phyloP scores from a whole-genome alignment of 2,329 filamentous ascomycete genomes.

The Colletotrichum tabaci region DNA sequence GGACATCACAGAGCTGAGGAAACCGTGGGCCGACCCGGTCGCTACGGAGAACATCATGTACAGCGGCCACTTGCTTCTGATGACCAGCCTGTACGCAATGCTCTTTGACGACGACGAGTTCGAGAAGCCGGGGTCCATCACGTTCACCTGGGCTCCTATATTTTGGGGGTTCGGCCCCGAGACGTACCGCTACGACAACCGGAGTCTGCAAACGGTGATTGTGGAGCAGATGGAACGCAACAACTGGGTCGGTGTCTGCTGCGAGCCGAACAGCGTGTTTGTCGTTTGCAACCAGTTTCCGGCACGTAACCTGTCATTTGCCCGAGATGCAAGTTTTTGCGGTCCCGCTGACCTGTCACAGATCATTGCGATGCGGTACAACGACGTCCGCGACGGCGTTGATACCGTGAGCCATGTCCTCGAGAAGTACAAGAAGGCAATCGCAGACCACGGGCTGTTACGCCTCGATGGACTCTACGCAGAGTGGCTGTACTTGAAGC shows the following conservation, averaged over 20 bases:
- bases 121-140: slow-evolving; percentile 50
- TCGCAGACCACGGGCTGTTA: too few relatives aligned
- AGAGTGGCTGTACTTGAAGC: too few relatives aligned
- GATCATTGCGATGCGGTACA: slow-evolving; percentile 38
- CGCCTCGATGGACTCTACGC: too few relatives aligned
- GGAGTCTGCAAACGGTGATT: slow-evolving; percentile 51
- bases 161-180: slow-evolving; percentile 56
- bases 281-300: slow-evolving; percentile 61
- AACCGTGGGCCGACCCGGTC: slow-evolving; percentile 59
- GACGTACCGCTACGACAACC: slow-evolving; percentile 51
- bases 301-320: too few relatives aligned
- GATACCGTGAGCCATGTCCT: background rate
- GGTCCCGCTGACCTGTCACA: background rate
- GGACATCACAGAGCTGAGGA: slow-evolving; percentile 54
- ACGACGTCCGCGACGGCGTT: slow-evolving; percentile 8
- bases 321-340: slow-evolving; percentile 49
- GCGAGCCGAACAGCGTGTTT: slow-evolving; percentile 59
- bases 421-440: background rate
- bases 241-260: slow-evolving; percentile 58
- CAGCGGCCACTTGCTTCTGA: slow-evolving; percentile 56
- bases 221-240: slow-evolving; percentile 57
- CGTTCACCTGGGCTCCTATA: slow-evolving; percentile 57
- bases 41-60: slow-evolving; percentile 58
- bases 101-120: slow-evolving; percentile 58
- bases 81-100: slow-evolving; percentile 58